Conservation (phyloP, 371 early-diverging fungal species). For the Synchytrium microbalum region DNA sequence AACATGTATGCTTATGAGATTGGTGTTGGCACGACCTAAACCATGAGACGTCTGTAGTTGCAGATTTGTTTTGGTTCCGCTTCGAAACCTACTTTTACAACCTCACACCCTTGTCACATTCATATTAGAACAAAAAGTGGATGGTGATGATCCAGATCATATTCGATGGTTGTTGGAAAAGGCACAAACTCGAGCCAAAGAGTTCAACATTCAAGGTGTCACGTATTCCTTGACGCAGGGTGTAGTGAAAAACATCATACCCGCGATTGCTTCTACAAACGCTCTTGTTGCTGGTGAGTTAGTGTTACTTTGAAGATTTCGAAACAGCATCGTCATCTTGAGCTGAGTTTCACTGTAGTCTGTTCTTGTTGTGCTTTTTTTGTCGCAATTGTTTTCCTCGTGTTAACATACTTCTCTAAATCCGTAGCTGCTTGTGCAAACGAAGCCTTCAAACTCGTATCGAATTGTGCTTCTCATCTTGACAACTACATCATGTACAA, state of each 20-base stretch:
- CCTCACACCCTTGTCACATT: neutral
- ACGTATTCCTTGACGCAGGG: constrained; percentile 90
- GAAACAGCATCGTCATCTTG: constrained; percentile 28
- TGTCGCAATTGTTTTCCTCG: neutral
- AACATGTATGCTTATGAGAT: no score
- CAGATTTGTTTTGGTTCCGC: no score
- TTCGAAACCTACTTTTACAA: neutral
- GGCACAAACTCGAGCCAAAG: constrained; percentile 64
- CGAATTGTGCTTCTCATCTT: constrained; percentile 60
- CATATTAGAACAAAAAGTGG: constrained; percentile 59
- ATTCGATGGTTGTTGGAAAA: constrained; percentile 76
- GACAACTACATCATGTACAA: constrained; percentile 95
- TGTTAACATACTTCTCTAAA: no score
- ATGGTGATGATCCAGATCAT: constrained; percentile 87
- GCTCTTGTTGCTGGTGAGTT: constrained; percentile 97
- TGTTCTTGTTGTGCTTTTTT: constrained; percentile 29
- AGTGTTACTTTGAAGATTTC: constrained; percentile 55
- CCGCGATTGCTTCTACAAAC: constrained; percentile 99
- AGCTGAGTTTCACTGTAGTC: constrained; percentile 66
- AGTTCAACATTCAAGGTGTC: constrained; percentile 81
- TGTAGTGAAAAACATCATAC: constrained; percentile 99
- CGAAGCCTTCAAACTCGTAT: constrained; percentile 88
- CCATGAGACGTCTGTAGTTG: no score
- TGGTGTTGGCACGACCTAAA: no score
- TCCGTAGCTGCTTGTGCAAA: constrained; percentile 79